Base-by-base conservation (phyloP, 2,329 filamentous ascomycete genomes). In the Neobulgaria alba region DNA sequence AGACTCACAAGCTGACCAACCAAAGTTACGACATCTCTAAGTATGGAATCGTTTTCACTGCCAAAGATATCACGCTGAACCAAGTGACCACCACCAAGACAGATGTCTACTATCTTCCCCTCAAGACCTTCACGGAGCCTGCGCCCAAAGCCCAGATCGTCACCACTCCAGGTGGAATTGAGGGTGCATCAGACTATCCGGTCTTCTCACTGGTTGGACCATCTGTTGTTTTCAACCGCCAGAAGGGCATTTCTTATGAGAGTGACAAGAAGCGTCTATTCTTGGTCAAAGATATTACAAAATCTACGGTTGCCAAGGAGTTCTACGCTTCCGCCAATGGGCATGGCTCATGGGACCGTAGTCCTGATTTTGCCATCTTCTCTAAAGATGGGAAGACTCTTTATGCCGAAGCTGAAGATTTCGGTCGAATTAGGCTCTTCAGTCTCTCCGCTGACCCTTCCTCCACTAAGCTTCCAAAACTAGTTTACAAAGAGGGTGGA, bases 211-310 rank as follows among this genome's bases (percentile, higher is more conserved):
- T 76, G 2, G 71, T 79, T 51, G 83, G 86, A 7, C 71, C 67
- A 21, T 71, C 73, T 46, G 66, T 89, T 16, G 85, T 77, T 1
- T 94, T 93, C 59, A 68, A 85, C 30, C 78, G 82, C 46, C 92
- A 90, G 85, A 72, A 73, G 45, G 71, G 72, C 35, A 70, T 76
- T 36, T 76, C 81, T 41, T 93, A 94, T 57, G 87, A 95, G 61
- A 75, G 81, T 10, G 86, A 94, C 63, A 82, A 82, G 60, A 73
- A 79, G 33, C 73, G 77, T 23, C 65, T 86, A 4, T 63, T 87
- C 49, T 61, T 85, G 3, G 61, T 85, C 7, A 69, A 73, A 1
- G 71, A 85, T 49, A 63, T 84, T 33, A 59, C 59, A 9, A 68
- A 76, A 40, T 60, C 75, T 9, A 65, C 65, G 45, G 69, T 69